Evolutionary conservation across 257 asterid species (phyloP).

Genomic region (Jacaranda mimosifolia): DNA sequence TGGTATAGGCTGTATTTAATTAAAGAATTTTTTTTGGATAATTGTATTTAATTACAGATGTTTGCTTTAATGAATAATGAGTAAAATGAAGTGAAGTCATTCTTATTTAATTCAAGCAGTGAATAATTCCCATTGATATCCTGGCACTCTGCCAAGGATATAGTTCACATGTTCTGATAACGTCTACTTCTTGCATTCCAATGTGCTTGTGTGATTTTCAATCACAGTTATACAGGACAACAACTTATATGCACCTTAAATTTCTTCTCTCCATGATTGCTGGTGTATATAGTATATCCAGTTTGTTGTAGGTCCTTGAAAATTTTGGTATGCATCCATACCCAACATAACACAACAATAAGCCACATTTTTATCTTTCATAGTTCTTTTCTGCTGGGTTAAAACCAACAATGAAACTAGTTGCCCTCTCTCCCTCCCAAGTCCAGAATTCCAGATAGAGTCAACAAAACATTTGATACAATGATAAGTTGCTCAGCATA

Average conservation of each 20-base stretch:
- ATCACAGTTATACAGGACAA: constrained; percentile 1
- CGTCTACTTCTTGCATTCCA: constrained; percentile 7
- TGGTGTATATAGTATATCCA: neutral
- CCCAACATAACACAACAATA: neutral
- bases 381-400: neutral
- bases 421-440: neutral
- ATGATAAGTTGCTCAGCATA: neutral
- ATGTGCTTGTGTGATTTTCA: constrained; percentile 24
- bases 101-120: neutral
- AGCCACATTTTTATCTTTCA: neutral
- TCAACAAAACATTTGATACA: neutral
- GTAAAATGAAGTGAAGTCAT: neutral
- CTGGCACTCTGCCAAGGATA: neutral
- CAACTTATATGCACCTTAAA: neutral
- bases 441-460: constrained; percentile 2
- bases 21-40: no score
- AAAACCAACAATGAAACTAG: neutral
- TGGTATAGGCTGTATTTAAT: no score
- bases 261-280: neutral
- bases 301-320: no score
- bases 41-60: neutral
- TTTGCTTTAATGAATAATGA: neutral
- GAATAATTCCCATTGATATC: neutral
- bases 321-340: neutral
- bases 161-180: neutral